phyloP scores from a whole-genome alignment of 2,329 filamentous ascomycete genomes.

The Pyricularia sp. region DNA sequence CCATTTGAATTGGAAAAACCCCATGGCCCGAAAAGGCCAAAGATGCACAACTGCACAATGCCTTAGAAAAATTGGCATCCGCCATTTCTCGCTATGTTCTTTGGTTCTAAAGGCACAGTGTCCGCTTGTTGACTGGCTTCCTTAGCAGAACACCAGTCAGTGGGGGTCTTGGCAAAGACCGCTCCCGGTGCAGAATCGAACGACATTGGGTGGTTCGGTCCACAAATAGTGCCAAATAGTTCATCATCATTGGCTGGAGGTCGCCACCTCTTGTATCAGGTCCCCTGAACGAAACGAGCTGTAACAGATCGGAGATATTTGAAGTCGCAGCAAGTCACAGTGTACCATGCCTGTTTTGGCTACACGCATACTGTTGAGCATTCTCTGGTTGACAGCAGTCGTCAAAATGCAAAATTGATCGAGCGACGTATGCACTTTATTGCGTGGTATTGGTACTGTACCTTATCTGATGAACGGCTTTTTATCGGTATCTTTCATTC shows the following conservation, averaged over 20 bases:
- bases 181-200: not conserved
- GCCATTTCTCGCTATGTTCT: not conserved
- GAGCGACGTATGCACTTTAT: not conserved
- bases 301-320: slow-evolving; percentile 4
- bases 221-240: not conserved
- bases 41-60: not conserved
- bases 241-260: not conserved
- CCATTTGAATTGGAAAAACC: not conserved
- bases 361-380: not conserved
- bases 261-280: slow-evolving; percentile 1
- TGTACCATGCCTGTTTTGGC: not conserved
- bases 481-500: not conserved
- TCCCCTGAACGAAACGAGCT: slow-evolving; percentile 5
- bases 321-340: not conserved
- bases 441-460: not conserved
- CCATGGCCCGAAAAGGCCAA: not conserved
- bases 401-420: not conserved
- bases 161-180: not conserved
- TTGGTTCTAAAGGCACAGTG: not conserved
- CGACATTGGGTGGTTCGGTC: not conserved
- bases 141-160: not conserved
- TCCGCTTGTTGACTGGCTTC: not conserved
- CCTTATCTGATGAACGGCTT: not conserved
- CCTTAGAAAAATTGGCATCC: not conserved
- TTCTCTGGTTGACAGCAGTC: not conserved